Evolutionary conservation across 371 early-diverging fungal species (phyloP).

Genomic region (Apophysomyces elegans): DNA sequence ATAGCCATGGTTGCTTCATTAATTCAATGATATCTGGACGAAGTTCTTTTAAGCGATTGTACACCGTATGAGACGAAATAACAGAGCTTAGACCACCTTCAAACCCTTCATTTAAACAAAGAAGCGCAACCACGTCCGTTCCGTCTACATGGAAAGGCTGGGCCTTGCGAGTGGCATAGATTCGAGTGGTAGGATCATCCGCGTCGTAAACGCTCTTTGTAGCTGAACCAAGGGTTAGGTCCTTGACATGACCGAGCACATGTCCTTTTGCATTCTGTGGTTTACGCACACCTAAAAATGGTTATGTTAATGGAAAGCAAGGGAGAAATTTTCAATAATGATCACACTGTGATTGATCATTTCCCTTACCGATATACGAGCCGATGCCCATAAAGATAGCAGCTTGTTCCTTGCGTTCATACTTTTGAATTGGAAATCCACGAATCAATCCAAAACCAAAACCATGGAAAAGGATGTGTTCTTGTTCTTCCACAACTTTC

Average conservation of each 20-base stretch:
- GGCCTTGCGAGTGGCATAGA: constrained; percentile 52
- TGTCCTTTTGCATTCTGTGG: constrained; percentile 50
- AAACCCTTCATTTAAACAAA: constrained; percentile 39
- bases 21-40: constrained; percentile 50
- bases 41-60: constrained; percentile 38
- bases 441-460: constrained; percentile 44
- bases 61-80: constrained; percentile 50
- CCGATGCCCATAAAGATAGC: constrained; percentile 52
- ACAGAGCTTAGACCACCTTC: constrained; percentile 45
- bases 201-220: constrained; percentile 42
- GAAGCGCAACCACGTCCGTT: constrained; percentile 43
- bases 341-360: neutral
- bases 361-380: constrained; percentile 37
- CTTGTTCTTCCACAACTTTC: constrained; percentile 28
- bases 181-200: constrained; percentile 49
- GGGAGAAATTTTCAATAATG: too few species aligned
- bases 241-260: constrained; percentile 51
- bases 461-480: constrained; percentile 36
- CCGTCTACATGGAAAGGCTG: constrained; percentile 56
- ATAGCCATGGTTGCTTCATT: constrained; percentile 49
- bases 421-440: constrained; percentile 41
- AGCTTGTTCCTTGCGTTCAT: constrained; percentile 43
- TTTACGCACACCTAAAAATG: constrained; percentile 24
- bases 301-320: too few species aligned
- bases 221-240: constrained; percentile 39